Base-by-base conservation (phyloP, 2,329 filamentous ascomycete species). In the Myriangium duriaei region DNA sequence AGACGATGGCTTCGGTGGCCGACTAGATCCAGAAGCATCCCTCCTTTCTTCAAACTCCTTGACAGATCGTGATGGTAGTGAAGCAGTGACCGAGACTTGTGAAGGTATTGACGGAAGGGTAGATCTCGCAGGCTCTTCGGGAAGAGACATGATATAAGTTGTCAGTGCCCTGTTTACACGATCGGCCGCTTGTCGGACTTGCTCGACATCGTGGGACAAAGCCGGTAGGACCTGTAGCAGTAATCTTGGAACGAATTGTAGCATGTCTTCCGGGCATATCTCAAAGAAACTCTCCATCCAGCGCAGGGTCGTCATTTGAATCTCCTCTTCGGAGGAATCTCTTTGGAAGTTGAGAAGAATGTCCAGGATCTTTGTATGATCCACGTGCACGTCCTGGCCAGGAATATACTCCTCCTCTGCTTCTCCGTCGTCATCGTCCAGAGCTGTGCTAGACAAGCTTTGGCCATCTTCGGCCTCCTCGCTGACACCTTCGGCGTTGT, bases 221-320 rank as follows among this genome's bases (percentile, higher is more conserved):
- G 87, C 86, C 11, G 91, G 92, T 17, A 98, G 71, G 40, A 98
- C 81, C 52, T 95, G 84, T 1, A 86, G 85, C 30, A 98, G 65
- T 18, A 98, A 79, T 49, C 85, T 83, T 14, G 92, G 92, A 1
- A 93, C 91, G 57, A 96, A 96, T 3, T 83, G 82, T 30, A 98
- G 69, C 3, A 98, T 92, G 52, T 98, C 91, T 55, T 95, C 91
- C 0, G 91, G 88, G 50, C 87, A 95, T 32, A 98, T 96, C 46
- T 96, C 87, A 49, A 98, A 81, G 56, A 98, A 95, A 42, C 81
- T 82, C 47, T 95, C 86, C 46, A 98, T 86, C 91, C 91, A 98
- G 45, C 85, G 76, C 17, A 98, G 67, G 3, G 87, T 86, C 37
- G 93, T 92, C 28, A 95, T 69, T 31, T 95, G 73, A 46, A 92